phyloP scores from a whole-genome alignment of 805 yeast genomes.

The Cephaloascus fragrans region DNA sequence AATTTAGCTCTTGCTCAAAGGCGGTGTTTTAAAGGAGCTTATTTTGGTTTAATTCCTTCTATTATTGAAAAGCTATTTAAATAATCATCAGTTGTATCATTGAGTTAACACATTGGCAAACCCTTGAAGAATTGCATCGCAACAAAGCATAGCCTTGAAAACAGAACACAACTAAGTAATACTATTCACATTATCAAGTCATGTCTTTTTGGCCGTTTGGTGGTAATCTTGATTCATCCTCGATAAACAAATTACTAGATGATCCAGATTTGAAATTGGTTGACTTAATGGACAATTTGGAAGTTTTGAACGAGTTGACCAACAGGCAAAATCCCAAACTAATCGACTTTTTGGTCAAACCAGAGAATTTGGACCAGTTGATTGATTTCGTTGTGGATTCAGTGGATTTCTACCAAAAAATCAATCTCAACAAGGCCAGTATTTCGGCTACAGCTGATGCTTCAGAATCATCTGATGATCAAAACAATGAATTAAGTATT shows the following conservation, averaged over 20 bases:
- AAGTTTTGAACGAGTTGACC: slow-evolving; percentile 60
- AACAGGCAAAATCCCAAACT: slow-evolving; percentile 60
- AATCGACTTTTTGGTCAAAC: slow-evolving; percentile 71
- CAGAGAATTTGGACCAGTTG: slow-evolving; percentile 59
- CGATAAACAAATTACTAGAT: slow-evolving; percentile 28
- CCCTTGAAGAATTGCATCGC: too few species aligned
- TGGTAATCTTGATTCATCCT: slow-evolving; percentile 18
- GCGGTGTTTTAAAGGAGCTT: too few species aligned
- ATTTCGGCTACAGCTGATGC: neutral
- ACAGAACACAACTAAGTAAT: too few species aligned
- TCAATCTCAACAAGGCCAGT: slow-evolving; percentile 2
- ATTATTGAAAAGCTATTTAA: too few species aligned
- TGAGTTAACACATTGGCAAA: too few species aligned
- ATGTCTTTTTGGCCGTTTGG: slow-evolving; percentile 40
- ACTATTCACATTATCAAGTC: too few species aligned
- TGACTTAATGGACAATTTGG: slow-evolving; percentile 66
- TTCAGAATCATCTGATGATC: slow-evolving; percentile 1
- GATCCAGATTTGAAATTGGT: slow-evolving; percentile 25
- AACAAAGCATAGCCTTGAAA: too few species aligned
- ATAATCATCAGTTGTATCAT: too few species aligned
- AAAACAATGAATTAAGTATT: slow-evolving; percentile 9
- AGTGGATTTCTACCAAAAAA: slow-evolving; percentile 30
- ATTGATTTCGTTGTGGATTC: slow-evolving; percentile 50
- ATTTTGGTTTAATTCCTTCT: too few species aligned
- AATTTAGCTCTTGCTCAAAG: neutral